Evolutionary conservation across 106 monocot species (phyloP).

Genomic region (Narthecium ossifragum): DNA sequence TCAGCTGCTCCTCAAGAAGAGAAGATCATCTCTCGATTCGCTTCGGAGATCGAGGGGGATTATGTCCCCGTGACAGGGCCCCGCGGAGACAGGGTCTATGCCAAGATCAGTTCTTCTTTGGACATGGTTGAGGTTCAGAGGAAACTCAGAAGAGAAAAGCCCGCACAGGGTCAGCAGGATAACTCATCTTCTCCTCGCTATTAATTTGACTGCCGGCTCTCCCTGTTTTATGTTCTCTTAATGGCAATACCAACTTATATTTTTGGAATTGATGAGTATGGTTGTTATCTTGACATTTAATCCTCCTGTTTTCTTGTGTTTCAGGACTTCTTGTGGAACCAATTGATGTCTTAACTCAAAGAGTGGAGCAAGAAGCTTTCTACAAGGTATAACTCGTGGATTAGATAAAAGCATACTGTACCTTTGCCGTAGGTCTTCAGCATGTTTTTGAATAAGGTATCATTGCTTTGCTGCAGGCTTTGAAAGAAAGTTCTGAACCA

Average conservation of each 20-base stretch:
- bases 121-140: conserved; percentile 6
- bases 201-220: no score
- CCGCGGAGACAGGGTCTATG: conserved; percentile 76
- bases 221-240: no score
- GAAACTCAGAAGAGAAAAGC: conserved; percentile 9
- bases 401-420: no score
- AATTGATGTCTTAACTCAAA: conserved; percentile 23
- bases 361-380: conserved; percentile 41
- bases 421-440: no score
- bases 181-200: no score
- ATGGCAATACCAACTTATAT: no score
- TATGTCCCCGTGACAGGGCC: conserved; percentile 74
- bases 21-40: conserved; percentile 67
- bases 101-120: conserved; percentile 32
- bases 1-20: conserved; percentile 1
- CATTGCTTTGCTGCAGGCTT: conserved; percentile 39
- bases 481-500: conserved; percentile 47
- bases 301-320: background rate
- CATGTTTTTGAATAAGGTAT: background rate
- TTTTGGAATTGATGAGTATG: no score
- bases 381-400: conserved; percentile 32
- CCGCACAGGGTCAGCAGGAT: conserved; percentile 18
- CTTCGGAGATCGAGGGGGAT: conserved; percentile 76
- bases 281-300: no score
- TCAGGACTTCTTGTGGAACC: conserved; percentile 59